phyloP scores from a whole-genome alignment of 2,329 filamentous ascomycete species.

The Pseudogymnoascus sp. region DNA sequence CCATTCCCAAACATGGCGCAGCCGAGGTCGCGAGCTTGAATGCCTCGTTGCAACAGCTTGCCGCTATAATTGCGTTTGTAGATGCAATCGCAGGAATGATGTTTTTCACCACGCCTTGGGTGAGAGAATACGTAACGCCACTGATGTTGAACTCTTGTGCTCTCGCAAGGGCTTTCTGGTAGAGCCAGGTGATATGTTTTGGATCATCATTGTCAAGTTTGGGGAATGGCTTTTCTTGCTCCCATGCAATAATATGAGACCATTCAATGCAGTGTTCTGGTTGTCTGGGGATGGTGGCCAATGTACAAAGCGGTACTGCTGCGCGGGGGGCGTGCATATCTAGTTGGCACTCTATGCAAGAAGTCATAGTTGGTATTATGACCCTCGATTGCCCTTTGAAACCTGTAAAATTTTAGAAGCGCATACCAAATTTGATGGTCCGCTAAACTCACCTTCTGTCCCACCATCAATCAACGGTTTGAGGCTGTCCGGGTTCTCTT shows the following conservation, averaged over 20 bases:
- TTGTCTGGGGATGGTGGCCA: slow-evolving; percentile 92
- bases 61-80: slow-evolving; percentile 94
- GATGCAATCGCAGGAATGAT: slow-evolving; percentile 98
- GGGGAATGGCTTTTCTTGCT: slow-evolving; percentile 73
- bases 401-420: slow-evolving; percentile 37
- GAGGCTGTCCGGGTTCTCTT: slow-evolving; percentile 70
- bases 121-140: slow-evolving; percentile 90
- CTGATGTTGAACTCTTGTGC: slow-evolving; percentile 83
- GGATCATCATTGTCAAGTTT: slow-evolving; percentile 91
- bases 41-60: slow-evolving; percentile 92
- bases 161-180: slow-evolving; percentile 70
- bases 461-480: slow-evolving; percentile 96
- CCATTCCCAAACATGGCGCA: slow-evolving; percentile 69
- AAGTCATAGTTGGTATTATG: slow-evolving; percentile 83
- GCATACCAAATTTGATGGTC: neutral
- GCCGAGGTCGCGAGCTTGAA: slow-evolving; percentile 83
- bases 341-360: slow-evolving; percentile 95
- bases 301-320: slow-evolving; percentile 92
- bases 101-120: slow-evolving; percentile 97
- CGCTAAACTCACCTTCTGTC: slow-evolving; percentile 59
- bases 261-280: slow-evolving; percentile 98
- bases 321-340: slow-evolving; percentile 97
- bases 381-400: slow-evolving; percentile 97
- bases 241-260: slow-evolving; percentile 98
- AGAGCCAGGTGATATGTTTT: slow-evolving; percentile 96